Evolutionary conservation across 148 eudicot species (phyloP), one percentile per base, ranked within the genome.

Genomic region (Pharnaceum exiguum): DNA sequence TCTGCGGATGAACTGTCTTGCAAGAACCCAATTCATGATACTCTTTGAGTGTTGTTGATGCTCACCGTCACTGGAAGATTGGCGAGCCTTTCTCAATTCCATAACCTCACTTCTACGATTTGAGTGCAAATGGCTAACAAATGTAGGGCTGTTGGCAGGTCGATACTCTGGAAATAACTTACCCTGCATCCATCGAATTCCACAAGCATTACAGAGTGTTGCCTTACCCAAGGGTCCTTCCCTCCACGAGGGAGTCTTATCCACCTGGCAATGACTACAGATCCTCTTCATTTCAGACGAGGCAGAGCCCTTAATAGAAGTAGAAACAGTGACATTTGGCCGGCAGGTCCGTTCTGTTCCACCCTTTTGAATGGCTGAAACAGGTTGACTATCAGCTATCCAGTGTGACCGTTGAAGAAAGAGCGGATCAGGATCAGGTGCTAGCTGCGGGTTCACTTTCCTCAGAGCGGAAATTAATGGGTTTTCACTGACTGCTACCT

Each of bases 121-220:
- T 5, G 84, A 79, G 60, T 79, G 84, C 70, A 59, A 35, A 44
- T 55, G 55, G 42, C 73, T 66, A 46, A 73, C 70, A 63, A 79
- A 79, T 35, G 80, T 79, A n/a, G 84, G 81, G 57, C 84, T 79
- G 31, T 69, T 69, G 29, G 84, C 84, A 18, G 84, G 84, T 60
- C 84, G 66, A 44, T 79, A 79, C 65, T 79, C 78, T 18, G 84
- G 78, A 49, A 72, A 63, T 59, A 79, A 46, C 51, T 66, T 72
- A 51, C 84, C 84, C 59, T 73, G 72, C 62, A 76, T 70, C 67
- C 74, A 78, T 62, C 81, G 65, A 46, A 79, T 75, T 17, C 84
- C 84, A 73, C 84, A 79, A 31, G 84, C 84, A 73, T 79, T 79
- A 35, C 84, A 79, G 24, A 79, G 57, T 32, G 84, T 79, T 43